Base-by-base conservation (phyloP, 352 stramenopile species). In the Pythium periplocum region DNA sequence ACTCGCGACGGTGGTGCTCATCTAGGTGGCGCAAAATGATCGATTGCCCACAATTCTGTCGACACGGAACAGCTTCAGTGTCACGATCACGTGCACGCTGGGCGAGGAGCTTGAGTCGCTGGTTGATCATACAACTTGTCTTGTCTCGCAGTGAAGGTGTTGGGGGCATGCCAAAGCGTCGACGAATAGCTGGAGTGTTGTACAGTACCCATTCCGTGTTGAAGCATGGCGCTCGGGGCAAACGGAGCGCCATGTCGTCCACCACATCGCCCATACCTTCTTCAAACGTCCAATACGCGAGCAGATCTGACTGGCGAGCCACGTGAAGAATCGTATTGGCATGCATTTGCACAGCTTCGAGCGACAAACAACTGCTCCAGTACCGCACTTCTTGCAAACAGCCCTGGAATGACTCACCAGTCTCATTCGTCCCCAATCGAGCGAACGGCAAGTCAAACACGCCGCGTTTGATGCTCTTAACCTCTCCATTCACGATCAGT, bases 221-320 rank as follows among this genome's bases (percentile, higher is more conserved):
- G 31, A 83, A 62, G 33, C 67, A 78, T 2, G 76, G 60, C n/a
- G 71, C 63, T 8, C 73, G 76, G n/a, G 76, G 72, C 34, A 75
- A 52, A 10, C 43, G 50, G 12, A 85, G 66, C 45, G 75, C 64
- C 72, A 89, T 85, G 55, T 92, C 81, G 62, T 91, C 81, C 32
- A 91, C 67, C 9, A 87, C 51, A n/a, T 85, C 68, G 9, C 76
- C 81, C 53, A 77, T 68, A 12, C 70, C 78, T 66, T 91, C 81
- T 42, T 91, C 81, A n/a, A 91, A 68, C 32, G 78, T 89, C 74
- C 77, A 91, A 58, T 91, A 91, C 36, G 62, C 76, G 2, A 68
- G 8, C 6, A 91, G 59, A 31, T 57, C 57, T 2, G 10, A 8
- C 30, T 49, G 26, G 3, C 38, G 32, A 6, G 37, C 40, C 1